A percentile compares a stretch with the other conserved stretches of the same genome.
phyloP scores from a whole-genome alignment of 768 basidiomycete species.

The Hericium alpestre region DNA sequence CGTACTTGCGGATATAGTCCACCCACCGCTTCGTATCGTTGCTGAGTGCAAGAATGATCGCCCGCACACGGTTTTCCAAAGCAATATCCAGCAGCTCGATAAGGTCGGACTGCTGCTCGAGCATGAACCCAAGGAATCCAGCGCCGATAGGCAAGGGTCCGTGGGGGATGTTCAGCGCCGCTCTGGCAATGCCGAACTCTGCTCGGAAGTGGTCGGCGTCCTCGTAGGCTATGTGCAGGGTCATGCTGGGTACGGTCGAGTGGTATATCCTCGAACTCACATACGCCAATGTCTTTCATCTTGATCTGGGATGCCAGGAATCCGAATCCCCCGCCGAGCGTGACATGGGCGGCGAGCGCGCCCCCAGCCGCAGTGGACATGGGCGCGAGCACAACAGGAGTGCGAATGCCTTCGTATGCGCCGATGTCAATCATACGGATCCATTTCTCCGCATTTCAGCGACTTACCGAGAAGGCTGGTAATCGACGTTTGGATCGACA shows the following conservation, averaged over 20 bases:
- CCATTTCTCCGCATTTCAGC: no score
- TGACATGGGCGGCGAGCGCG: constrained; percentile 36
- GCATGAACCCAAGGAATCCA: constrained; percentile 65
- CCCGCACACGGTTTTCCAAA: constrained; percentile 45
- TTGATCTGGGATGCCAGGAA: constrained; percentile 41
- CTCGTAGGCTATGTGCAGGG: constrained; percentile 33
- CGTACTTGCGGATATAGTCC: constrained; percentile 43
- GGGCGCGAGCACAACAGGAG: constrained; percentile 53
- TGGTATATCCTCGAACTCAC: constrained; percentile 22
- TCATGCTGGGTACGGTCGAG: neutral
- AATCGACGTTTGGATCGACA: constrained; percentile 27
- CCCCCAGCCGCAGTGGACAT: constrained; percentile 70
- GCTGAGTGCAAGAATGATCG: constrained; percentile 73
- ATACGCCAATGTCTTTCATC: constrained; percentile 12
- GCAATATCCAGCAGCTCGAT: constrained; percentile 37
- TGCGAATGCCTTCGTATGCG: constrained; percentile 32
- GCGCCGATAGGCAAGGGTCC: constrained; percentile 48
- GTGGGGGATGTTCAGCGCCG: constrained; percentile 22
- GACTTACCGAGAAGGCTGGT: constrained; percentile 42
- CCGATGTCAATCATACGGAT: no score
- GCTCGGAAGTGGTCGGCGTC: constrained; percentile 31
- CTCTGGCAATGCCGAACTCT: constrained; percentile 47
- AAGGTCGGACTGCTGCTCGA: constrained; percentile 37
- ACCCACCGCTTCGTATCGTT: constrained; percentile 50
- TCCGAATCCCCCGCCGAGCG: constrained; percentile 64